Conservation (phyloP, 768 basidiomycete species). For the Pleurotus giganteus region DNA sequence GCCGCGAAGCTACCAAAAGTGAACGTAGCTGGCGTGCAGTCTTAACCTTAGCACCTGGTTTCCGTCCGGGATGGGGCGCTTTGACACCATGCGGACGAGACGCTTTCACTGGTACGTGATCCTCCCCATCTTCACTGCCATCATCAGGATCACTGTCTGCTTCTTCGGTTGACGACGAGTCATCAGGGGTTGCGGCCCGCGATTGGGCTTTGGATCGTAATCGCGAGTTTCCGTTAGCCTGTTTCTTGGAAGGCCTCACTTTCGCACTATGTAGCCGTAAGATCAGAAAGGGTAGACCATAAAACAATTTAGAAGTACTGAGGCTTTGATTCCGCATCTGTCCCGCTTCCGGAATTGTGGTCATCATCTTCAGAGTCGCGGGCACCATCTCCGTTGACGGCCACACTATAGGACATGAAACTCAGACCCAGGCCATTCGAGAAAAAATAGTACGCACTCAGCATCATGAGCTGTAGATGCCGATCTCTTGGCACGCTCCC, state of each 20-base stretch:
- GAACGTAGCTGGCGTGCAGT: conserved; percentile 72
- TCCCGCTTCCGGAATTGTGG: neutral
- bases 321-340: neutral
- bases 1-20: neutral
- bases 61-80: too few relatives aligned
- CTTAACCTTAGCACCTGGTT: too few relatives aligned
- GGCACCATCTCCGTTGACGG: neutral
- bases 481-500: conserved; percentile 3
- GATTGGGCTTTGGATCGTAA: neutral
- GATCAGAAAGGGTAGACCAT: neutral
- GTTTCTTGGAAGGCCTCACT: neutral
- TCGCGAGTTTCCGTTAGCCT: too few relatives aligned
- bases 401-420: neutral
- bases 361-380: neutral
- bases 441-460: neutral
- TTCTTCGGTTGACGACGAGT: neutral
- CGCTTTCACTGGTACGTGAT: too few relatives aligned
- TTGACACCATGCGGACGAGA: too few relatives aligned
- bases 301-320: neutral
- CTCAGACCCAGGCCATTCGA: too few relatives aligned
- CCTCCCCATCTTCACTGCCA: neutral
- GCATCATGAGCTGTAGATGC: neutral
- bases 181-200: neutral
- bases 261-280: neutral
- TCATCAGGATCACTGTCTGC: neutral